Conservation (phyloP, 352 stramenopile genomes). For the Phytophthora constricta region DNA sequence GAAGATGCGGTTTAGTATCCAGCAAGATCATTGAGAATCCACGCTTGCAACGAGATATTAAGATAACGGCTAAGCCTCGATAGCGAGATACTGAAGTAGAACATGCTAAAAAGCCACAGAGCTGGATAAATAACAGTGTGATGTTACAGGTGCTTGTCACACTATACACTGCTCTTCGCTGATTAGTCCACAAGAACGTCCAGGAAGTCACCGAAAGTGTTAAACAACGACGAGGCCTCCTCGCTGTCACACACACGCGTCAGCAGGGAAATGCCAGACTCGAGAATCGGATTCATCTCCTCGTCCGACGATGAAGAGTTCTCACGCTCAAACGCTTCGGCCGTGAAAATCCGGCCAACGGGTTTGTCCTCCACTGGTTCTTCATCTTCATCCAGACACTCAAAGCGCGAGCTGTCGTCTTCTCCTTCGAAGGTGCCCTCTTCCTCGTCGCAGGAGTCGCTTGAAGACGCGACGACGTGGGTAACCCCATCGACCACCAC, state of each 20-base stretch:
- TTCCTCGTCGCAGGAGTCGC: slow-evolving; percentile 1
- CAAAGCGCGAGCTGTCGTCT: slow-evolving; percentile 32
- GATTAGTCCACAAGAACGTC: slow-evolving; percentile 66
- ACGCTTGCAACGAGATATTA: too few relatives aligned
- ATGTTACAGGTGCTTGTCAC: neutral
- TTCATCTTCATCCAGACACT: slow-evolving; percentile 40
- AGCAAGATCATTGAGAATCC: too few relatives aligned
- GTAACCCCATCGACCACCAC: slow-evolving; percentile 52
- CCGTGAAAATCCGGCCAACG: slow-evolving; percentile 9
- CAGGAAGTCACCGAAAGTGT: slow-evolving; percentile 74
- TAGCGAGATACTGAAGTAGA: too few relatives aligned
- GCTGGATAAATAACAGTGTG: neutral
- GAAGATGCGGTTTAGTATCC: too few relatives aligned
- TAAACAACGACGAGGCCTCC: slow-evolving; percentile 67
- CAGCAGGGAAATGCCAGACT: slow-evolving; percentile 61
- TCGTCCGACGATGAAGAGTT: slow-evolving; percentile 18
- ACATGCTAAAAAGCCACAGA: too few relatives aligned
- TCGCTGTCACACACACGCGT: slow-evolving; percentile 64
- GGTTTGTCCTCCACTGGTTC: slow-evolving; percentile 2
- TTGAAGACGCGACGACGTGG: slow-evolving; percentile 19
- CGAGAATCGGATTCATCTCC: slow-evolving; percentile 41
- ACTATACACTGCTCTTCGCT: neutral
- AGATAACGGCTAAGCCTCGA: too few relatives aligned
- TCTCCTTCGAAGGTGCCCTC: slow-evolving; percentile 17
- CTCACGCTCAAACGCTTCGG: slow-evolving; percentile 30